A percentile compares a stretch with the other conserved stretches of the same genome.
These are phyloP conservation scores for Flaveria ramosissima DNA, from an alignment of 129 eudicot genomes.

Conservation along the genomic window DNA sequence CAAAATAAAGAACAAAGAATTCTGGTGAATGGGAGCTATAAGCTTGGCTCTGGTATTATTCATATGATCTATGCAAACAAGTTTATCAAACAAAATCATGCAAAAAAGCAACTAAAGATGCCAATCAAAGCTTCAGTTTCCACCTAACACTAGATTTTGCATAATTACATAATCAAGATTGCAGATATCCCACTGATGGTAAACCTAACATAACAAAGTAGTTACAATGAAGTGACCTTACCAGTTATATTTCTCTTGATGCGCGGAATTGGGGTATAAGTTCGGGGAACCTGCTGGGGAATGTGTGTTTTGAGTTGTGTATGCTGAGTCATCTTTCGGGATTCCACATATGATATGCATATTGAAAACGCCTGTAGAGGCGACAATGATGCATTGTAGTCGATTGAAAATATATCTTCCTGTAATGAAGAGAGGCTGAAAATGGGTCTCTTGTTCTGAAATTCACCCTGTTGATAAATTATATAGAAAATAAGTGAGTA, in stretches of 20 bases:
- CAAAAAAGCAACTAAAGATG: conserved; percentile 18
- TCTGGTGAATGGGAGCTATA: neutral
- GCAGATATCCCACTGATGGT: conserved; percentile 6
- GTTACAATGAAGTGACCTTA: conserved; percentile 16
- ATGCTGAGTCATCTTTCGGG: conserved; percentile 42
- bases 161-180: conserved; percentile 20
- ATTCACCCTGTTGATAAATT: conserved; percentile 48
- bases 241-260: conserved; percentile 23
- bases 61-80: conserved; percentile 23
- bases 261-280: conserved; percentile 40
- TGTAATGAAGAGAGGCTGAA: conserved; percentile 55
- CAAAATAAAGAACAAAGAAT: neutral
- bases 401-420: conserved; percentile 70
- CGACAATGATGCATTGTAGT: conserved; percentile 59
- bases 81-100: conserved; percentile 8
- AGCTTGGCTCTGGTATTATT: conserved; percentile 6
- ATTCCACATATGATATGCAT: conserved; percentile 56
- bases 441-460: conserved; percentile 37
- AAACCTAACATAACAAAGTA: conserved; percentile 5
- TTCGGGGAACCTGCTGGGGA: conserved; percentile 39
- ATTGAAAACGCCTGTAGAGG: conserved; percentile 74
- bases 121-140: conserved; percentile 23
- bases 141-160: conserved; percentile 12
- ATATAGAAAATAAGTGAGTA: conserved; percentile 10
- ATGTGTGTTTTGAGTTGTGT: conserved; percentile 21